Percentiles rank a stretch among this genome's conserved stretches.
Evolutionary conservation across 2,329 filamentous ascomycete species (phyloP).

Genomic region (Penicillium sp.): DNA sequence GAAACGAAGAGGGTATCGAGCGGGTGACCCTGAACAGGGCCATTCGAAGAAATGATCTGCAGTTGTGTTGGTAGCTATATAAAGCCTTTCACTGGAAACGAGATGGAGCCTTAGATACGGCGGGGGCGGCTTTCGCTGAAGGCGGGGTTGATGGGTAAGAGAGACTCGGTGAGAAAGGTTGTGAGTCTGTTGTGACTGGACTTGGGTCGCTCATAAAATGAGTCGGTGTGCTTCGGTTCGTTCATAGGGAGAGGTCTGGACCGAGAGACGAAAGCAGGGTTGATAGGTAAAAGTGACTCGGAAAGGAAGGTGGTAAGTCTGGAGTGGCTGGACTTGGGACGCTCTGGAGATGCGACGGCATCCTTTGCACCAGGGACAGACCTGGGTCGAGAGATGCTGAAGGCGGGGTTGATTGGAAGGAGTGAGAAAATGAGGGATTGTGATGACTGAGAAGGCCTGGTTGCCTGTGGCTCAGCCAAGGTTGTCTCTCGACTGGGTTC

Average conservation of each 20-base stretch:
- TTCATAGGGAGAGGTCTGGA: slow-evolving; percentile 8
- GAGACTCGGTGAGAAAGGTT: slow-evolving; percentile 14
- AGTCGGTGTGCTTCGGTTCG: slow-evolving; percentile 1
- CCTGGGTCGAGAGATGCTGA: slow-evolving; percentile 3
- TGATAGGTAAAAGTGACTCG: slow-evolving; percentile 27
- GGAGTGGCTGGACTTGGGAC: not conserved
- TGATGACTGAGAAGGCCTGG: slow-evolving; percentile 3
- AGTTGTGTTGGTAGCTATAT: slow-evolving; percentile 8
- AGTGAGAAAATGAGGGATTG: slow-evolving; percentile 9
- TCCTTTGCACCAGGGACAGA: slow-evolving; percentile 4
- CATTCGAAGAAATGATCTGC: slow-evolving; percentile 17
- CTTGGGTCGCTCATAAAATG: not conserved
- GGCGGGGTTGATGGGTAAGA: slow-evolving; percentile 31
- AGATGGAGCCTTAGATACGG: not conserved
- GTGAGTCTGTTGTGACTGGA: not conserved
- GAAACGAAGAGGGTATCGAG: slow-evolving; percentile 31
- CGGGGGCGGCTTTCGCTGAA: slow-evolving; percentile 15
- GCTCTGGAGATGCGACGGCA: not conserved
- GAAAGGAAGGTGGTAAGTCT: slow-evolving; percentile 7
- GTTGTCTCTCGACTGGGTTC: not conserved
- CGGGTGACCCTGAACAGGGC: slow-evolving; percentile 18
- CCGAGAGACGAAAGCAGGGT: slow-evolving; percentile 22
- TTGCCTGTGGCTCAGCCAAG: not conserved
- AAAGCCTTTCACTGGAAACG: slow-evolving; percentile 1
- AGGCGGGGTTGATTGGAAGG: slow-evolving; percentile 15